A percentile compares a stretch with the other conserved stretches of the same genome.
phyloP scores from a whole-genome alignment of 164 flowering plant genomes.

The Akebia trifoliata region DNA sequence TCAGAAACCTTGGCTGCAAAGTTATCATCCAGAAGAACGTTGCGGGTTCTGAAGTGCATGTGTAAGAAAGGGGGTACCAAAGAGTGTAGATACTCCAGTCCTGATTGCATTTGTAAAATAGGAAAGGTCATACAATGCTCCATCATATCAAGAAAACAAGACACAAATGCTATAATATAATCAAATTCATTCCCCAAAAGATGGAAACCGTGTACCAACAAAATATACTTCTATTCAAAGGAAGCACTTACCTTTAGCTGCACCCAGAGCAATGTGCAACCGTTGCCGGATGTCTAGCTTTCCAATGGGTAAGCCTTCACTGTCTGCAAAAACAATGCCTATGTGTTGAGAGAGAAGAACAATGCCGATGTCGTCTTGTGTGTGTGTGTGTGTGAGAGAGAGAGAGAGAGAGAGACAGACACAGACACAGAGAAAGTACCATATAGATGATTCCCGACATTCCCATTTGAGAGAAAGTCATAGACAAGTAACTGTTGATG shows the following conservation, averaged over 20 bases:
- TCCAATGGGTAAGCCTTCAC: conserved; percentile 39
- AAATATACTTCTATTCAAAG: neutral
- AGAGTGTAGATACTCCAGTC: conserved; percentile 40
- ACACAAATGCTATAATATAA: neutral
- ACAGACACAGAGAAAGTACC: conserved; percentile 32
- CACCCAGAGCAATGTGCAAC: conserved; percentile 37
- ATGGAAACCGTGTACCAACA: neutral
- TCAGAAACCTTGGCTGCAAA: conserved; percentile 43
- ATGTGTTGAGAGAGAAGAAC: neutral
- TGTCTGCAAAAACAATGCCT: conserved; percentile 22
- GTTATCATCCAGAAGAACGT: conserved; percentile 43
- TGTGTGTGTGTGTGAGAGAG: neutral
- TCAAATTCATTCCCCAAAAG: neutral
- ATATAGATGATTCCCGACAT: conserved; percentile 37
- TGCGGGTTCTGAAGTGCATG: conserved; percentile 44
- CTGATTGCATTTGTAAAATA: conserved; percentile 20
- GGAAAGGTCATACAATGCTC: neutral
- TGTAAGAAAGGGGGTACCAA: conserved; percentile 40
- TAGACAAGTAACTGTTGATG: conserved; percentile 37
- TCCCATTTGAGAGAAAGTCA: conserved; percentile 40
- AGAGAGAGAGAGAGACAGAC: conserved; percentile 12
- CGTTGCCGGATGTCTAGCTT: conserved; percentile 36
- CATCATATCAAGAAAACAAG: neutral
- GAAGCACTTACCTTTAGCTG: conserved; percentile 37
- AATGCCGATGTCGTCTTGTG: too few species aligned